phyloP scores from a whole-genome alignment of 2,329 filamentous ascomycete species.

The Penicillium sp. region DNA sequence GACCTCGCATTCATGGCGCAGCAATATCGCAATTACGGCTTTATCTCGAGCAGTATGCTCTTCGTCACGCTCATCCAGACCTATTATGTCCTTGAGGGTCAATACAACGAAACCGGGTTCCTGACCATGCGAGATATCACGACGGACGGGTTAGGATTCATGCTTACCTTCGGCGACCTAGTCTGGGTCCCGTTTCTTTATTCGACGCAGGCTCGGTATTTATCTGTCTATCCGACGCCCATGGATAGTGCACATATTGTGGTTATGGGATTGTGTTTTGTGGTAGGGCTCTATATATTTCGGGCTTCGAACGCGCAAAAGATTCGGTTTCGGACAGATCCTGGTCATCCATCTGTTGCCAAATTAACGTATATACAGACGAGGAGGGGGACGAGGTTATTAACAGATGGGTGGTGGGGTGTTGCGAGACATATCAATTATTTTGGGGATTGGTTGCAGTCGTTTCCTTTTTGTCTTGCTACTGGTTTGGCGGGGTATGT shows the following conservation, averaged over 20 bases:
- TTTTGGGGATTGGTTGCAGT: conserved; percentile 88
- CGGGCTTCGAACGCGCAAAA: conserved; percentile 86
- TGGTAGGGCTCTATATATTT: conserved; percentile 80
- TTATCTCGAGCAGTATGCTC: conserved; percentile 80
- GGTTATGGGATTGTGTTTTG: conserved; percentile 69
- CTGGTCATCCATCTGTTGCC: conserved; percentile 75
- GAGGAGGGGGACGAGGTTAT: conserved; percentile 74
- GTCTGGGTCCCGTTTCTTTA: conserved; percentile 91
- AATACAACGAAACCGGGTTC: conserved; percentile 82
- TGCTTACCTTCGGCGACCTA: conserved; percentile 88
- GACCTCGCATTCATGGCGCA: conserved; percentile 81
- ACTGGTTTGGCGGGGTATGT: conserved; percentile 81
- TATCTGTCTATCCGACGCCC: conserved; percentile 75
- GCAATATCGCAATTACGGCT: conserved; percentile 82
- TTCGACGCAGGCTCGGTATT: conserved; percentile 78
- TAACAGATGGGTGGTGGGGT: conserved; percentile 90
- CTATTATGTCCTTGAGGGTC: conserved; percentile 79
- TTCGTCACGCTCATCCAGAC: conserved; percentile 76
- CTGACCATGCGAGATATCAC: conserved; percentile 92
- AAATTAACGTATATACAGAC: conserved; percentile 85
- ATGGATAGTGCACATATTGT: conserved; percentile 71
- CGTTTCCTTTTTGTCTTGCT: conserved; percentile 83
- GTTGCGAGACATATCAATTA: conserved; percentile 90
- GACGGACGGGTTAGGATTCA: conserved; percentile 88
- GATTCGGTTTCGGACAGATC: conserved; percentile 86